Evolutionary conservation across 169 alveolate species (phyloP).

Genomic region (Eimeria mitis): DNA sequence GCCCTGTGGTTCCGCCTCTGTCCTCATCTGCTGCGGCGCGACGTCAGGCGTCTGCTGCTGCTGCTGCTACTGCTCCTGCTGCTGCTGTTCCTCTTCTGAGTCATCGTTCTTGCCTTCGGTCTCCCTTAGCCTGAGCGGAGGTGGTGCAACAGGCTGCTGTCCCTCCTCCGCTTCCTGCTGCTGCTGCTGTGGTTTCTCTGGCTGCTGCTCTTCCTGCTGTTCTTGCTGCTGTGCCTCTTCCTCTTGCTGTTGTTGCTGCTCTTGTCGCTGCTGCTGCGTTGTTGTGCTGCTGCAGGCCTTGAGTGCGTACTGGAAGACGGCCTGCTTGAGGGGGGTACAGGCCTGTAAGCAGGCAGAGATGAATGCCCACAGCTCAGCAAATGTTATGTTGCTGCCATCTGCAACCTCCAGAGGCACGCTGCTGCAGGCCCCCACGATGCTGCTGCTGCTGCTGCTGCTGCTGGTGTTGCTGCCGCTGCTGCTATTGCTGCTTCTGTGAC

Average conservation of each 20-base stretch:
- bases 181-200: background rate
- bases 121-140: background rate
- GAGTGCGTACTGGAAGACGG: conserved; percentile 2
- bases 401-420: conserved; percentile 52
- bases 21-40: background rate
- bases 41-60: background rate
- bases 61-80: conserved; percentile 1
- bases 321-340: conserved; percentile 24
- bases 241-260: conserved; percentile 23
- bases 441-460: background rate
- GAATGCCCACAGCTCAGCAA: conserved; percentile 17
- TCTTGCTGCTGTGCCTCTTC: background rate
- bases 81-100: background rate
- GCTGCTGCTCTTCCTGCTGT: conserved; percentile 22
- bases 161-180: conserved; percentile 5
- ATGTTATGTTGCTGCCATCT: conserved; percentile 17
- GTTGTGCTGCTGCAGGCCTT: background rate
- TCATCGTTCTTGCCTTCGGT: background rate
- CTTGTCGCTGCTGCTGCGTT: background rate
- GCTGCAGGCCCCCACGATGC: conserved; percentile 49
- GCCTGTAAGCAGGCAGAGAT: conserved; percentile 12
- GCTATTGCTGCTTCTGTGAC: background rate
- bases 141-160: background rate
- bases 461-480: conserved; percentile 12
- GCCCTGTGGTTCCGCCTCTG: background rate